A percentile compares a stretch with the other conserved stretches of the same genome.
phyloP scores from a whole-genome alignment of 2,329 filamentous ascomycete genomes.

The Aspergillus hortae region DNA sequence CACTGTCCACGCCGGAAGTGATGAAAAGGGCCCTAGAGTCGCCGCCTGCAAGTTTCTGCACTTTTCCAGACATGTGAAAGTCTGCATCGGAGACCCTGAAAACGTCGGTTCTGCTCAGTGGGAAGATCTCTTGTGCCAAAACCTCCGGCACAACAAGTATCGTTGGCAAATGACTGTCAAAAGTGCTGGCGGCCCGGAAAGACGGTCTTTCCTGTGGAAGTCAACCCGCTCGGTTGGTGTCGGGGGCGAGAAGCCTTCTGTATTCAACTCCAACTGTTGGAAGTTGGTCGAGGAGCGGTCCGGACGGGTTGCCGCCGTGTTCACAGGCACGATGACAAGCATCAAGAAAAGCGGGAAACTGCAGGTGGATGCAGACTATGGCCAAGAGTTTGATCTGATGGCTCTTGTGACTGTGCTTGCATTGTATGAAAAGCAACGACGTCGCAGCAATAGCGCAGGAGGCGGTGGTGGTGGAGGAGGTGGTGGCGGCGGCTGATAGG shows the following conservation, averaged over 20 bases:
- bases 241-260: slow-evolving; percentile 18
- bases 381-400: slow-evolving; percentile 27
- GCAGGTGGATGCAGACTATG: slow-evolving; percentile 24
- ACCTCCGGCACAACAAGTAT: slow-evolving; percentile 22
- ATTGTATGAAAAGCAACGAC: slow-evolving; percentile 22
- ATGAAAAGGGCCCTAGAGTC: slow-evolving; percentile 23
- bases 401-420: slow-evolving; percentile 25
- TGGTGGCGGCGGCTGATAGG: slow-evolving; percentile 9
- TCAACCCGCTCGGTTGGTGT: slow-evolving; percentile 27
- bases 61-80: slow-evolving; percentile 29
- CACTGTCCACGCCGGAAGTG: slow-evolving; percentile 27
- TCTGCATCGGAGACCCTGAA: slow-evolving; percentile 30
- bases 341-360: slow-evolving; percentile 31
- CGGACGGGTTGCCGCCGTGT: slow-evolving; percentile 27
- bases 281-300: slow-evolving; percentile 33
- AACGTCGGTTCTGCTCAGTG: slow-evolving; percentile 21
- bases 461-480: slow-evolving; percentile 12
- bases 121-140: slow-evolving; percentile 28
- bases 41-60: slow-evolving; percentile 31
- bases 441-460: slow-evolving; percentile 11
- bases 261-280: slow-evolving; percentile 23
- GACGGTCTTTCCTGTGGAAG: slow-evolving; percentile 32
- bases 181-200: slow-evolving; percentile 1
- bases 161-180: slow-evolving; percentile 24
- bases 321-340: slow-evolving; percentile 27